Evolutionary conservation across 805 yeast genomes (phyloP).

Genomic region (Spencermartinsiella europaea): DNA sequence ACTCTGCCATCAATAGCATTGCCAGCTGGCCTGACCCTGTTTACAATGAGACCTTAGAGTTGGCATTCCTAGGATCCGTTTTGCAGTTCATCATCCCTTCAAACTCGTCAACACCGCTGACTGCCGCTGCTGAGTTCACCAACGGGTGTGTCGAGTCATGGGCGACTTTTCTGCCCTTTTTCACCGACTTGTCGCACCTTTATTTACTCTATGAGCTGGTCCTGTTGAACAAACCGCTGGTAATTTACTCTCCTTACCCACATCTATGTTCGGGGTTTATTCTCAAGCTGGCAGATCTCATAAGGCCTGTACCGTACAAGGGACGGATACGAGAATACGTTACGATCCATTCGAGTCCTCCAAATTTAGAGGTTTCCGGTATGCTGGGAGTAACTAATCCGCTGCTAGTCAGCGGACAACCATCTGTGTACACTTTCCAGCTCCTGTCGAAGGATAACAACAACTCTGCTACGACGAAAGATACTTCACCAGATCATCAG

Average conservation of each 20-base stretch:
- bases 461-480: not conserved
- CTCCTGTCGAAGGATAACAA: not conserved
- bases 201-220: conserved; percentile 23
- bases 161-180: conserved; percentile 8
- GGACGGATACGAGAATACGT: conserved; percentile 22
- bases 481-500: not conserved
- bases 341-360: conserved; percentile 22
- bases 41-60: conserved; percentile 10
- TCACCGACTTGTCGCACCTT: conserved; percentile 15
- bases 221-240: conserved; percentile 16
- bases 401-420: conserved; percentile 13
- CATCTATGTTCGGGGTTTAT: conserved; percentile 22
- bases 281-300: conserved; percentile 17
- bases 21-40: conserved; percentile 23
- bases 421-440: not conserved
- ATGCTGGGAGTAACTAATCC: conserved; percentile 25
- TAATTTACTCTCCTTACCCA: conserved; percentile 21
- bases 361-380: conserved; percentile 6
- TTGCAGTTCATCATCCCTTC: conserved; percentile 8
- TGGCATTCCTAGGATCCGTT: conserved; percentile 20
- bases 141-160: conserved; percentile 16
- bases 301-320: conserved; percentile 19
- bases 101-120: conserved; percentile 8
- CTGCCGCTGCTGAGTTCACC: conserved; percentile 1
- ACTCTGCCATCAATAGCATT: conserved; percentile 22